Evolutionary conservation across 768 basidiomycete genomes (phyloP).

Genomic region (Boletus sp.): DNA sequence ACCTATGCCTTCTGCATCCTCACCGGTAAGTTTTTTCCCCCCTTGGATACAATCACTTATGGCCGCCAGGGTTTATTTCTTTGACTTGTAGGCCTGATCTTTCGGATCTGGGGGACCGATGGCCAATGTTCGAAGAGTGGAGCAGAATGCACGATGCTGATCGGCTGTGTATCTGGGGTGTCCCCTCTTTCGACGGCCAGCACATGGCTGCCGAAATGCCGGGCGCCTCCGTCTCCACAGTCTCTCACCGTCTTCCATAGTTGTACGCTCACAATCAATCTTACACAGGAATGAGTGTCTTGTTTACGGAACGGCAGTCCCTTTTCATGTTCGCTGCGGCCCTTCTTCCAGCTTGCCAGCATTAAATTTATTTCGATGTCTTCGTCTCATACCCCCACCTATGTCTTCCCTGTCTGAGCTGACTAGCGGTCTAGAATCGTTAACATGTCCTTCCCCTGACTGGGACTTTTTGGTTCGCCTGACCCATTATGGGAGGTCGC

Average conservation of each 20-base stretch:
- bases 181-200: constrained; percentile 6
- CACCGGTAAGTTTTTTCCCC: background rate
- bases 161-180: constrained; percentile 27
- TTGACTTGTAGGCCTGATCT: background rate
- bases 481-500: background rate
- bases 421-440: constrained; percentile 22
- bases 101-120: too few relatives aligned
- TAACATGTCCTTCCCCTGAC: constrained; percentile 26
- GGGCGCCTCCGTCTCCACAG: constrained; percentile 32
- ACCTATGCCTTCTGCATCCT: background rate
- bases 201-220: constrained; percentile 32
- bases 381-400: constrained; percentile 4
- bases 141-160: constrained; percentile 17
- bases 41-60: background rate
- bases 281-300: constrained; percentile 30
- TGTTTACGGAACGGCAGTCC: constrained; percentile 29
- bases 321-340: constrained; percentile 18
- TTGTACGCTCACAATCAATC: constrained; percentile 29
- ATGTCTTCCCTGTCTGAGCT: constrained; percentile 28
- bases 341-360: constrained; percentile 15
- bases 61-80: background rate
- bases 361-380: constrained; percentile 14
- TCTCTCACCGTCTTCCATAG: constrained; percentile 32
- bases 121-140: constrained; percentile 14
- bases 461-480: constrained; percentile 31